Evolutionary conservation across 768 basidiomycete species (phyloP).

Genomic region (Russula vinacea): DNA sequence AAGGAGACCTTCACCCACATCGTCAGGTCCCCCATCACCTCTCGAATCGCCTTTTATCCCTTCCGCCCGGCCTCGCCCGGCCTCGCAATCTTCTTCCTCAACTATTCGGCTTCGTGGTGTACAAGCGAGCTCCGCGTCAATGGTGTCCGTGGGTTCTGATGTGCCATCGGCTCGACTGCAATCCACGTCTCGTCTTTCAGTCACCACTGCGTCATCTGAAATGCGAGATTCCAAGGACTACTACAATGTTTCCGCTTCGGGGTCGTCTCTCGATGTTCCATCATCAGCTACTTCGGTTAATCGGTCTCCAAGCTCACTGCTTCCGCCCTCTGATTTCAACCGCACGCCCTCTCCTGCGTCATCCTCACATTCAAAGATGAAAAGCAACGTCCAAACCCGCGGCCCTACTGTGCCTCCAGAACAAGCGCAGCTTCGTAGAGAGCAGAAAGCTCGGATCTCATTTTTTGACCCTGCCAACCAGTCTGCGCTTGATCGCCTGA

Average conservation of each 20-base stretch:
- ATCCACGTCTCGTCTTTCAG: slow-evolving; percentile 27
- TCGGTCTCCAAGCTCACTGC: slow-evolving; percentile 1
- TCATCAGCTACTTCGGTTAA: slow-evolving; percentile 20
- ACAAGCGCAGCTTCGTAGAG: slow-evolving; percentile 46
- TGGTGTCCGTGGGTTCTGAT: slow-evolving; percentile 3
- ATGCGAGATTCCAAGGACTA: slow-evolving; percentile 6
- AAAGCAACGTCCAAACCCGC: slow-evolving; percentile 1
- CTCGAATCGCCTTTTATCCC: background rate
- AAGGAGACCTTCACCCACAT: slow-evolving; percentile 19
- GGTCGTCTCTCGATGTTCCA: slow-evolving; percentile 26
- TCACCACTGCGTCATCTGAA: slow-evolving; percentile 19
- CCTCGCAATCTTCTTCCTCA: slow-evolving; percentile 11
- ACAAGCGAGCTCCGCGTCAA: background rate
- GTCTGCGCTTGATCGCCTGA: slow-evolving; percentile 64
- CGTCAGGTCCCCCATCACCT: slow-evolving; percentile 20
- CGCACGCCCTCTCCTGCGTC: slow-evolving; percentile 25
- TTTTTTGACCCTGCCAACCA: slow-evolving; percentile 83
- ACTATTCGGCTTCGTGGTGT: slow-evolving; percentile 14
- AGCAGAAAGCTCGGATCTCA: slow-evolving; percentile 69
- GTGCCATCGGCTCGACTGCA: slow-evolving; percentile 6
- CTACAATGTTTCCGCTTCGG: slow-evolving; percentile 18
- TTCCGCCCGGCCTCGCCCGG: slow-evolving; percentile 11
- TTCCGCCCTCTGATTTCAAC: slow-evolving; percentile 4
- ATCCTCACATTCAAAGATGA: slow-evolving; percentile 11
- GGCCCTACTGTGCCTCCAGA: slow-evolving; percentile 31